Evolutionary conservation across 805 yeast genomes (phyloP).

Genomic region (Lachancea kluyveri): DNA sequence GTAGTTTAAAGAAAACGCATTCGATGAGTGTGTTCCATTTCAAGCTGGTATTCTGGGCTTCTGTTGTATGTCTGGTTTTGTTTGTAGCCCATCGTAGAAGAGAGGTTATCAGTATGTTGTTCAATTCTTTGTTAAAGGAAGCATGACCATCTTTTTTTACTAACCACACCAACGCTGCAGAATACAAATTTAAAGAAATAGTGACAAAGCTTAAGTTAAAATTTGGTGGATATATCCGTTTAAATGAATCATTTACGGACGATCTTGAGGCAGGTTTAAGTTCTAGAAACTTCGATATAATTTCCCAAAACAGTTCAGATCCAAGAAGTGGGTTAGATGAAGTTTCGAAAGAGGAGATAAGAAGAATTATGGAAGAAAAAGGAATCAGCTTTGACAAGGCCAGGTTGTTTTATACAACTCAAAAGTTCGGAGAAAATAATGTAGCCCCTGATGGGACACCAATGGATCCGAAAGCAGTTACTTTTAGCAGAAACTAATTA

Average conservation of each 20-base stretch:
- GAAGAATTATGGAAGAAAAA: conserved; percentile 46
- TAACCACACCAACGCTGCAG: conserved; percentile 9
- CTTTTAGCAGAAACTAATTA: conserved; percentile 28
- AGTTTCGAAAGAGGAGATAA: conserved; percentile 44
- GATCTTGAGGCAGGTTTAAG: conserved; percentile 54
- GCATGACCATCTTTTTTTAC: too few relatives aligned
- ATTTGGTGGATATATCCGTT: conserved; percentile 19
- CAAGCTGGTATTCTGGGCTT: too few relatives aligned
- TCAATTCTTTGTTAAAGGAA: conserved; percentile 1
- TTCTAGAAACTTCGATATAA: conserved; percentile 53
- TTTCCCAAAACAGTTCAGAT: conserved; percentile 43
- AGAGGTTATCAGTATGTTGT: conserved; percentile 13
- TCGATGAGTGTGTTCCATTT: too few relatives aligned
- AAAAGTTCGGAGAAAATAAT: conserved; percentile 41
- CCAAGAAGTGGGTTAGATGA: conserved; percentile 56
- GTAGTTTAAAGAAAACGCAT: too few relatives aligned
- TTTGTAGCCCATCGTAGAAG: conserved; percentile 6
- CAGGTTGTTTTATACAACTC: conserved; percentile 44
- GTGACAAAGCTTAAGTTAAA: conserved; percentile 17
- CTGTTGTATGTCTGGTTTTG: too few relatives aligned
- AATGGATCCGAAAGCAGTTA: conserved; percentile 56
- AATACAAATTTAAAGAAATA: conserved; percentile 13
- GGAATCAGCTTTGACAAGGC: conserved; percentile 64
- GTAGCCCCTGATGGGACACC: conserved; percentile 66
- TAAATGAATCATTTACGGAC: conserved; percentile 33